These are phyloP conservation scores for Chloranthus sessilifolius DNA, from an alignment of 164 flowering plant species.

Conservation along the genomic window DNA sequence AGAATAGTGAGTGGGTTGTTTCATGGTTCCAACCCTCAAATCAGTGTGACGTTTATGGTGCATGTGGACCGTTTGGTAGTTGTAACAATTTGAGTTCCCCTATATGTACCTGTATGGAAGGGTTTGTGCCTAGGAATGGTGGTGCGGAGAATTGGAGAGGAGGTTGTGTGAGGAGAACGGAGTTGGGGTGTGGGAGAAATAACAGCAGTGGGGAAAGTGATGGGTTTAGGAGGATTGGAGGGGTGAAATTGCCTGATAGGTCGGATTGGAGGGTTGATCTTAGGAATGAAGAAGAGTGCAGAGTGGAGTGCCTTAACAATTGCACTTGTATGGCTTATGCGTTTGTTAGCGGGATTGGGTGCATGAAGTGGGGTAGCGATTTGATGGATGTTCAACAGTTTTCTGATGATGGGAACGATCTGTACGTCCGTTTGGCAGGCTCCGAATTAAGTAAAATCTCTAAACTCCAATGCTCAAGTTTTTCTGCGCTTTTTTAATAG, in stretches of 20 bases:
- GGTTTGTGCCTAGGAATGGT: slow-evolving; percentile 27
- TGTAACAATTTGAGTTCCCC: slow-evolving; percentile 24
- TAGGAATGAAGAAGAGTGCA: neutral
- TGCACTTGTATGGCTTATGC: slow-evolving; percentile 9
- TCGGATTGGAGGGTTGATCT: neutral
- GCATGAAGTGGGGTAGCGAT: slow-evolving; percentile 5
- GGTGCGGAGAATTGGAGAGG: slow-evolving; percentile 5
- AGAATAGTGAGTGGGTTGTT: slow-evolving; percentile 6
- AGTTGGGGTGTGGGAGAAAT: slow-evolving; percentile 9
- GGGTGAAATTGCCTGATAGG: slow-evolving; percentile 30
- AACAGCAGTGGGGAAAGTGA: neutral
- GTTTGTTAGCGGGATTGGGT: slow-evolving; percentile 3
- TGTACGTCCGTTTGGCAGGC: neutral
- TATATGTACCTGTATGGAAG: slow-evolving; percentile 29
- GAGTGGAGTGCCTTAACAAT: neutral
- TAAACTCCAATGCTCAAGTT: no score
- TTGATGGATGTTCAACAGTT: slow-evolving; percentile 7
- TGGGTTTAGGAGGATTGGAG: slow-evolving; percentile 4
- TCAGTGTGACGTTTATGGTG: slow-evolving; percentile 19
- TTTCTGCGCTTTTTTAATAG: no score
- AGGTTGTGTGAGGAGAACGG: slow-evolving; percentile 8
- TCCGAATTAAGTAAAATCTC: neutral
- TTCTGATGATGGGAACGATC: neutral
- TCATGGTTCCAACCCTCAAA: neutral
- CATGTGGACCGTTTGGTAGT: slow-evolving; percentile 31